phyloP scores from a whole-genome alignment of 202 grass and related monocot species.

The Miscanthus sacchariflorus region DNA sequence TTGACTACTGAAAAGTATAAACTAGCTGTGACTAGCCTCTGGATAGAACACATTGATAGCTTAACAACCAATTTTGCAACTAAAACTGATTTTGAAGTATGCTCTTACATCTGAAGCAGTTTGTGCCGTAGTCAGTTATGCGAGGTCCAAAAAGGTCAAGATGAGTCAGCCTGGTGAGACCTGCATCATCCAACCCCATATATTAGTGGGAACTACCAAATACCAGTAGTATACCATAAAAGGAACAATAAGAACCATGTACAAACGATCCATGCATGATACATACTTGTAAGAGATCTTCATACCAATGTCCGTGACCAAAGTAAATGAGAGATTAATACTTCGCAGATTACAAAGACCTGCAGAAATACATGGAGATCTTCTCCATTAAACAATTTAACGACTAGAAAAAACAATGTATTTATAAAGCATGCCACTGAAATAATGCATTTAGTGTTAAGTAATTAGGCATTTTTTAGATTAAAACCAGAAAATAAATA shows the following conservation, averaged over 20 bases:
- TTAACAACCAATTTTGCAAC: background rate
- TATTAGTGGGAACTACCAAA: constrained; percentile 6
- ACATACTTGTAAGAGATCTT: constrained; percentile 42
- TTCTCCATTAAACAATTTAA: no score
- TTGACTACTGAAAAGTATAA: background rate
- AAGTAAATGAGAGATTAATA: constrained; percentile 90
- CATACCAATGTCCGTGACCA: constrained; percentile 79
- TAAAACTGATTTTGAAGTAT: constrained; percentile 12
- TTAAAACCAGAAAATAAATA: no score
- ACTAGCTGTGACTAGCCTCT: background rate
- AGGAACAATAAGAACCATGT: no score
- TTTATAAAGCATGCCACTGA: no score
- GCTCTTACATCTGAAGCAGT: constrained; percentile 83
- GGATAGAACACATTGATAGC: background rate
- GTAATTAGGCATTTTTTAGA: no score
- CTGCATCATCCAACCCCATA: constrained; percentile 48
- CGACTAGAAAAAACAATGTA: no score
- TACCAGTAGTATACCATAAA: no score
- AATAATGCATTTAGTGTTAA: no score
- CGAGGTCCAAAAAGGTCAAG: constrained; percentile 96
- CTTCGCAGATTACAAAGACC: constrained; percentile 57
- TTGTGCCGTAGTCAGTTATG: constrained; percentile 83
- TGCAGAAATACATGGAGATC: no score
- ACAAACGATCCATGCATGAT: no score
- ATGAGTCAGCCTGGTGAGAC: constrained; percentile 88